Evolutionary conservation across 169 alveolate species (phyloP).

Genomic region (Plasmodium gonderi): DNA sequence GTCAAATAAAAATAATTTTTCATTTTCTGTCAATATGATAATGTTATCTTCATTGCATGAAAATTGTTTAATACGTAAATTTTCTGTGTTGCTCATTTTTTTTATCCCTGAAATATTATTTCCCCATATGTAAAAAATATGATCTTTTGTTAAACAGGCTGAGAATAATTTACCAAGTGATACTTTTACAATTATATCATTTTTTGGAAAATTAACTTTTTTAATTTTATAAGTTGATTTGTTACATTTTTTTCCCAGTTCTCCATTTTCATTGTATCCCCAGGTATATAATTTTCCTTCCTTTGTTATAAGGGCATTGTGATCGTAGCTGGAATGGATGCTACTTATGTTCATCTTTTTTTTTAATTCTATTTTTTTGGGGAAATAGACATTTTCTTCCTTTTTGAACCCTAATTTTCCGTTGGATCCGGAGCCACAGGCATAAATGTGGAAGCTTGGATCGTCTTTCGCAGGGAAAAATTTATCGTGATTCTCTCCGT

Average conservation of each 20-base stretch:
- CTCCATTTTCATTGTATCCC: slow-evolving; percentile 52
- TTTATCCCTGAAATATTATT: slow-evolving; percentile 23
- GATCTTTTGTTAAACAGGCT: slow-evolving; percentile 71
- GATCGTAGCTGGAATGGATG: slow-evolving; percentile 33
- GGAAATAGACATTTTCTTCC: slow-evolving; percentile 51
- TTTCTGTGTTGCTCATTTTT: slow-evolving; percentile 17
- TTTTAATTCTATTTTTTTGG: slow-evolving; percentile 32
- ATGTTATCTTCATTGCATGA: slow-evolving; percentile 64
- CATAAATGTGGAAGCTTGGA: background rate
- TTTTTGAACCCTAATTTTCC: slow-evolving; percentile 54
- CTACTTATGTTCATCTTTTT: slow-evolving; percentile 33
- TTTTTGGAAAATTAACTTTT: slow-evolving; percentile 3
- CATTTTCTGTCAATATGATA: slow-evolving; percentile 52
- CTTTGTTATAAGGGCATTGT: slow-evolving; percentile 56
- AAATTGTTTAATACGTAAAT: slow-evolving; percentile 17
- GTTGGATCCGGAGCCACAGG: slow-evolving; percentile 47
- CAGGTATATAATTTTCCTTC: slow-evolving; percentile 50
- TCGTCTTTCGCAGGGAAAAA: background rate
- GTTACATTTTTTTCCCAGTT: slow-evolving; percentile 20
- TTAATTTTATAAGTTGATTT: slow-evolving; percentile 30
- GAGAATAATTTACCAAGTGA: slow-evolving; percentile 61
- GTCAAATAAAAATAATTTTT: slow-evolving; percentile 43
- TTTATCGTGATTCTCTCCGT: background rate
- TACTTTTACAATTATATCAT: slow-evolving; percentile 27
- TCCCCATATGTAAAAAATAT: slow-evolving; percentile 60